Evolutionary conservation across 768 basidiomycete genomes (phyloP).

Genomic region (Suillus alpinus): DNA sequence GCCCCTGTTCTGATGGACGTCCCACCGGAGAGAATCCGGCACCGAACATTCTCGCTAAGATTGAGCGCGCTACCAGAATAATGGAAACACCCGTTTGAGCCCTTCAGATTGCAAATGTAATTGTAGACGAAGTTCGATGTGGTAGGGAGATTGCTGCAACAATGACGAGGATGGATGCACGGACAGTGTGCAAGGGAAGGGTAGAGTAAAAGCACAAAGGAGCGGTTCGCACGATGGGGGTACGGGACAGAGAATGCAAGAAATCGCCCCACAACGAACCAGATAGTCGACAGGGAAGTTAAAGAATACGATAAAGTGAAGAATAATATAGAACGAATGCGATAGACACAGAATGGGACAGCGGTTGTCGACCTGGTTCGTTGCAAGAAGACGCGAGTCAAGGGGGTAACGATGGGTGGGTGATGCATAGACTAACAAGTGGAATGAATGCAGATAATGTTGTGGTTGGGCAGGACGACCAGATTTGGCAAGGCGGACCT

Average conservation of each 20-base stretch:
- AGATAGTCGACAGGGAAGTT: slow-evolving; percentile 33
- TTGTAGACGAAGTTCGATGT: slow-evolving; percentile 38
- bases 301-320: slow-evolving; percentile 71
- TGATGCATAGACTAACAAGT: slow-evolving; percentile 55
- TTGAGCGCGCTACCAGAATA: slow-evolving; percentile 5
- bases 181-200: slow-evolving; percentile 28
- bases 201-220: slow-evolving; percentile 18
- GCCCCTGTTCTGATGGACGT: slow-evolving; percentile 10
- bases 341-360: slow-evolving; percentile 36
- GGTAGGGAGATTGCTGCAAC: slow-evolving; percentile 44
- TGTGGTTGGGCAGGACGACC: slow-evolving; percentile 23
- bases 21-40: slow-evolving; percentile 10
- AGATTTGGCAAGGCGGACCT: slow-evolving; percentile 16
- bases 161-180: slow-evolving; percentile 36
- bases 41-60: slow-evolving; percentile 6
- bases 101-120: slow-evolving; percentile 31
- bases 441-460: slow-evolving; percentile 42
- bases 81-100: slow-evolving; percentile 27
- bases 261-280: slow-evolving; percentile 32
- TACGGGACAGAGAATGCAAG: slow-evolving; percentile 20
- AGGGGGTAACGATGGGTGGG: slow-evolving; percentile 48
- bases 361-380: slow-evolving; percentile 54
- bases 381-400: slow-evolving; percentile 40
- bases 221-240: slow-evolving; percentile 10
- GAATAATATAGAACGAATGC: slow-evolving; percentile 78